Percentiles rank a stretch among this genome's conserved stretches.
Evolutionary conservation across 2,329 filamentous ascomycete species (phyloP).

Genomic region (Acrocalymma vagum): DNA sequence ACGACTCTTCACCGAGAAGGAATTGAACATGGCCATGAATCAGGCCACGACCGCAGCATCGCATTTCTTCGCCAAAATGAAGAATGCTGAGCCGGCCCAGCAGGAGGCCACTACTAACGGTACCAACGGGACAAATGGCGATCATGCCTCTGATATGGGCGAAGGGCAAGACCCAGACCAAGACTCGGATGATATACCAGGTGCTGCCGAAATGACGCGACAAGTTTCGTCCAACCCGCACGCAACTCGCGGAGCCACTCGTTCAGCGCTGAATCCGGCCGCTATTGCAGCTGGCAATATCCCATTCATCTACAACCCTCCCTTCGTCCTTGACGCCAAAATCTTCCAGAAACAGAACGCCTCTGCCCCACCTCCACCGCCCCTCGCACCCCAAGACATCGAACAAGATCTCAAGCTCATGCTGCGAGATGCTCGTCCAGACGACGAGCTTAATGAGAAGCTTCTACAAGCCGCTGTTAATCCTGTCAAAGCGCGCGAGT

Average conservation of each 20-base stretch:
- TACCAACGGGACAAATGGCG: conserved; percentile 45
- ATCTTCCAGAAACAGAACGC: conserved; percentile 58
- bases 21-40: conserved; percentile 69
- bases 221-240: conserved; percentile 67
- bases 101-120: conserved; percentile 41
- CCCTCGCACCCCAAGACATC: conserved; percentile 52
- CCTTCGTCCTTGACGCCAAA: conserved; percentile 55
- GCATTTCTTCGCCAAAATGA: conserved; percentile 65
- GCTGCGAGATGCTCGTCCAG: conserved; percentile 46
- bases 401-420: conserved; percentile 61
- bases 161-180: conserved; percentile 49
- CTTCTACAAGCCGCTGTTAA: conserved; percentile 45
- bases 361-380: conserved; percentile 55
- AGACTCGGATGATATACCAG: conserved; percentile 49
- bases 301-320: conserved; percentile 53
- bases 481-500: conserved; percentile 42
- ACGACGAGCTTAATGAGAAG: conserved; percentile 49
- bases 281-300: conserved; percentile 51
- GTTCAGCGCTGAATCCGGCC: conserved; percentile 65
- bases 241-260: conserved; percentile 59
- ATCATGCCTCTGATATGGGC: conserved; percentile 42
- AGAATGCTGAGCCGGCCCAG: conserved; percentile 39
- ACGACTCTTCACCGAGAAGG: conserved; percentile 73
- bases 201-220: conserved; percentile 67
- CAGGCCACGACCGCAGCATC: conserved; percentile 67